Evolutionary conservation across 805 yeast species (phyloP).

Genomic region (Ogataea angusta): DNA sequence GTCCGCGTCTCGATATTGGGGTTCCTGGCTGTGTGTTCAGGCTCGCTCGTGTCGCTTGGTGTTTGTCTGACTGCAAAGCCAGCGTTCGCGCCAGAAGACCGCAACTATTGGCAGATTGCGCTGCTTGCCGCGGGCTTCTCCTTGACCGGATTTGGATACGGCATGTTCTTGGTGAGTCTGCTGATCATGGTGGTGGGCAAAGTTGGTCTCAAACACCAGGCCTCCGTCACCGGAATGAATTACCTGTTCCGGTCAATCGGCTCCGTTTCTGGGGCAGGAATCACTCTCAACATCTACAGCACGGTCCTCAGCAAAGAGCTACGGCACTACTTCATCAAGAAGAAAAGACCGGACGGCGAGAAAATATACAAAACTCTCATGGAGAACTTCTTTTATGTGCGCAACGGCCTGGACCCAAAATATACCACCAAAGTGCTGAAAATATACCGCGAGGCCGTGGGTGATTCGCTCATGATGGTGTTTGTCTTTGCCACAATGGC

Average conservation of each 20-base stretch:
- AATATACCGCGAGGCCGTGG: constrained; percentile 27
- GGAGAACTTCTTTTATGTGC: constrained; percentile 26
- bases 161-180: constrained; percentile 39
- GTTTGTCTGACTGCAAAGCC: constrained; percentile 24
- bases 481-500: constrained; percentile 27
- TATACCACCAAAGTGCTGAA: constrained; percentile 29
- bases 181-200: constrained; percentile 41
- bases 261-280: constrained; percentile 44
- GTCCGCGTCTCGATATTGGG: constrained; percentile 25
- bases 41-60: constrained; percentile 20
- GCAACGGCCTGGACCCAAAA: constrained; percentile 28
- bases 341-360: constrained; percentile 25
- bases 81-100: constrained; percentile 15
- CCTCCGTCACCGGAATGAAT: constrained; percentile 47
- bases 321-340: constrained; percentile 29
- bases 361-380: constrained; percentile 21
- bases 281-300: constrained; percentile 38
- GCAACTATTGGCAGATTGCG: constrained; percentile 17
- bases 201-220: constrained; percentile 44
- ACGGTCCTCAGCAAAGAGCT: constrained; percentile 31
- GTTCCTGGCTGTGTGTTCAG: constrained; percentile 21
- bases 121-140: constrained; percentile 29
- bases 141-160: constrained; percentile 38
- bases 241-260: constrained; percentile 50
- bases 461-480: constrained; percentile 25